These are phyloP conservation scores for Yarrowia sp. DNA, from an alignment of 805 yeast genomes.

Conservation along the genomic window DNA sequence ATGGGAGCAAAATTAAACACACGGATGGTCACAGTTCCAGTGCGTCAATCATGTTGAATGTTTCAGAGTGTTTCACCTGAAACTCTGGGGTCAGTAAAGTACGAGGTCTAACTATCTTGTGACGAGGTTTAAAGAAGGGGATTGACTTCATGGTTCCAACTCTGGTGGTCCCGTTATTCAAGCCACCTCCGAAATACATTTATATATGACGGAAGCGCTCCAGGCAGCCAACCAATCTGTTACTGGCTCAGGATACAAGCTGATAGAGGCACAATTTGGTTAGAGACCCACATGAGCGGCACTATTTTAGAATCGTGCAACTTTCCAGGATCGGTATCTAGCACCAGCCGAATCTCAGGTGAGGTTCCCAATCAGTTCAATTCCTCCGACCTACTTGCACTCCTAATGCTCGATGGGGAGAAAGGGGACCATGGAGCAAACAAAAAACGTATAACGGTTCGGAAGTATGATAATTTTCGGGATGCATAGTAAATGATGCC, in stretches of 20 bases:
- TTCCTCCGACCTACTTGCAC: background rate
- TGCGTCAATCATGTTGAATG: constrained; percentile 12
- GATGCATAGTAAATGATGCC: background rate
- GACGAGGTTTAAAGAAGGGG: background rate
- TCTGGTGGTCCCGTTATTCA: background rate
- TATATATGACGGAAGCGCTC: background rate
- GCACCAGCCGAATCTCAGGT: background rate
- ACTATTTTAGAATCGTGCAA: no score
- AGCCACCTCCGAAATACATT: background rate
- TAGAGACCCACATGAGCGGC: background rate
- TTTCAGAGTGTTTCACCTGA: constrained; percentile 3
- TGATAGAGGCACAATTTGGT: background rate
- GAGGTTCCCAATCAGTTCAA: background rate
- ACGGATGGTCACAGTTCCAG: constrained; percentile 10
- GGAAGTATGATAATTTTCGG: constrained; percentile 1
- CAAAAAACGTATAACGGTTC: background rate
- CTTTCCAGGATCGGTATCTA: no score
- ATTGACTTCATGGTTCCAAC: constrained; percentile 4
- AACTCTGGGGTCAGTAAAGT: background rate
- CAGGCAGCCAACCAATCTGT: background rate
- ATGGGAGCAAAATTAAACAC: constrained; percentile 1
- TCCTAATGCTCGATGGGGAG: background rate
- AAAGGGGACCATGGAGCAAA: background rate
- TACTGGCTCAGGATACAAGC: background rate
- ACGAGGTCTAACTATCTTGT: background rate